Evolutionary conservation across 331 rosid species (phyloP).

Genomic region (Quercus tomentella): DNA sequence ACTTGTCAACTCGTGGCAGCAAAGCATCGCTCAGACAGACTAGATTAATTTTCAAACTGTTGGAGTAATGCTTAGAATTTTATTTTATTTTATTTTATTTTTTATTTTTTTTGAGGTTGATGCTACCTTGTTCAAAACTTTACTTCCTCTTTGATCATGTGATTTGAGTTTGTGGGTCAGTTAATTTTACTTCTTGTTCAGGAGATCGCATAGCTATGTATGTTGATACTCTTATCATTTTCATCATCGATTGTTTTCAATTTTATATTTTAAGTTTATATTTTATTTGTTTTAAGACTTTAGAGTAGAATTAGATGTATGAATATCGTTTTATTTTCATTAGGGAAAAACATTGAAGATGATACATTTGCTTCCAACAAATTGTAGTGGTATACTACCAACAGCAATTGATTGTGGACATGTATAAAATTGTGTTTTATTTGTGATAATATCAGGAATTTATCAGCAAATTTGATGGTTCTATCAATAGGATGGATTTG

Average conservation of each 20-base stretch:
- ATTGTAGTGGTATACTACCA: neutral
- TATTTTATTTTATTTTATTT: no score
- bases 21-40: conserved; percentile 72
- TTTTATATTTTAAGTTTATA: neutral
- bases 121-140: conserved; percentile 8
- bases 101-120: conserved; percentile 49
- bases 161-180: neutral
- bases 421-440: neutral
- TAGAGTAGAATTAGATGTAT: neutral
- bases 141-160: conserved; percentile 5
- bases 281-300: neutral
- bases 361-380: neutral
- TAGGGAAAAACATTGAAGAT: no score
- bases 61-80: conserved; percentile 68
- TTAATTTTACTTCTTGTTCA: neutral
- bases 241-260: neutral
- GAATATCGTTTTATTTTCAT: no score
- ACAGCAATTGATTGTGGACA: neutral
- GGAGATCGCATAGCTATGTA: neutral
- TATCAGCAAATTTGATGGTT: no score
- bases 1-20: conserved; percentile 92
- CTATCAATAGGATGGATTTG: no score
- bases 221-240: neutral
- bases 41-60: conserved; percentile 90
- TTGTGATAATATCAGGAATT: no score